Conservation (phyloP, 106 monocot genomes). For the Iris macrosiphon region DNA sequence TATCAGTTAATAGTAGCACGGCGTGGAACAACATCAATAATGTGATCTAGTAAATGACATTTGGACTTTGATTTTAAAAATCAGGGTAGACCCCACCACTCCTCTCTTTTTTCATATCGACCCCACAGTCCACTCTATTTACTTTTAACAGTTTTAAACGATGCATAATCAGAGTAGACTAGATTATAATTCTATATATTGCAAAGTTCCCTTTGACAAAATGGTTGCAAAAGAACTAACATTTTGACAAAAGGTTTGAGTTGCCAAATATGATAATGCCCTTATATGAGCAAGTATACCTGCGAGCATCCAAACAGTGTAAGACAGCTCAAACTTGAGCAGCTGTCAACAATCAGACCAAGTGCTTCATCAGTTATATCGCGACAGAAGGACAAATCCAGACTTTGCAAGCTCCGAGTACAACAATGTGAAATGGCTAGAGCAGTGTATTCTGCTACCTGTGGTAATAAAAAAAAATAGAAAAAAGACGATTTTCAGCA, state of each 20-base stretch:
- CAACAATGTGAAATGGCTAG: constrained; percentile 43
- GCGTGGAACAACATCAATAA: background rate
- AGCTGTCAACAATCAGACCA: constrained; percentile 64
- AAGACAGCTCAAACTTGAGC: constrained; percentile 38
- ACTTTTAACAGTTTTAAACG: background rate
- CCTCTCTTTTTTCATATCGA: no score
- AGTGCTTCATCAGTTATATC: constrained; percentile 54
- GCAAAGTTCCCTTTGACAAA: background rate
- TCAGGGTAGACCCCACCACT: no score
- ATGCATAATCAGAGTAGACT: background rate
- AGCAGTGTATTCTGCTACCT: constrained; percentile 61
- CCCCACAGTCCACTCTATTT: no score
- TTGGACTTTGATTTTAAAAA: background rate
- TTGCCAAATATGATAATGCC: background rate
- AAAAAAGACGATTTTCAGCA: background rate
- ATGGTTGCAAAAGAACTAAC: background rate
- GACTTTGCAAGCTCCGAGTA: constrained; percentile 22
- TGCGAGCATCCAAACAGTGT: constrained; percentile 73
- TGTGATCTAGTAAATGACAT: background rate
- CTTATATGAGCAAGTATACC: constrained; percentile 19
- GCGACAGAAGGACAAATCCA: constrained; percentile 76
- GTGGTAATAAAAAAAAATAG: background rate
- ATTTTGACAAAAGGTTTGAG: no score
- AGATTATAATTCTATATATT: background rate
- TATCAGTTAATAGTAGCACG: background rate